A percentile compares a stretch with the other conserved stretches of the same genome.
Conservation (phyloP, 495 filamentous ascomycete genomes). For the Penicillium waksmanii region DNA sequence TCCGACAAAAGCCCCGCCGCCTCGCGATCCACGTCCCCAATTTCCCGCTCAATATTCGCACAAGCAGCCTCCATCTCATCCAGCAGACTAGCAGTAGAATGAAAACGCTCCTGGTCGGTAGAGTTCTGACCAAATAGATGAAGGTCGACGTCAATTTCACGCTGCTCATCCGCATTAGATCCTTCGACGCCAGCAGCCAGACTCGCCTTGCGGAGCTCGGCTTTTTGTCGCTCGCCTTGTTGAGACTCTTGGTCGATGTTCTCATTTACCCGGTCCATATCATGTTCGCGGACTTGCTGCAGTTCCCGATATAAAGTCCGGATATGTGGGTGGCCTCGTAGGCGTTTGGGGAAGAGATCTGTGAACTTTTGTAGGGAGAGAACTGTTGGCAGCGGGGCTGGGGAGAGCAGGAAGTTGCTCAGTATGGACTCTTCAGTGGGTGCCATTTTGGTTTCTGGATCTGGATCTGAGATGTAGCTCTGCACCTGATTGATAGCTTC, state of each 20-base stretch:
- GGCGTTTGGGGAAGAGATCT: conserved; percentile 70
- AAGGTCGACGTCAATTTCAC: conserved; percentile 72
- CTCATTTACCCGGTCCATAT: conserved; percentile 67
- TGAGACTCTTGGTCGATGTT: conserved; percentile 71
- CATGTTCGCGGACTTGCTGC: conserved; percentile 68
- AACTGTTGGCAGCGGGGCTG: conserved; percentile 71
- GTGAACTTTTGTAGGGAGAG: conserved; percentile 76
- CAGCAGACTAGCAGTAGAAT: conserved; percentile 67
- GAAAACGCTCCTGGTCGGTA: conserved; percentile 43
- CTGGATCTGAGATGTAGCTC: neutral
- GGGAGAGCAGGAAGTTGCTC: conserved; percentile 74
- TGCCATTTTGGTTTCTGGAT: conserved; percentile 47
- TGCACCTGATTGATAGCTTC: neutral
- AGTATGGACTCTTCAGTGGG: conserved; percentile 74
- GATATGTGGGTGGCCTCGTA: conserved; percentile 72
- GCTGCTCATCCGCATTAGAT: conserved; percentile 59
- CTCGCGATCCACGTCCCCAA: conserved; percentile 64
- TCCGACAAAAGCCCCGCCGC: conserved; percentile 61
- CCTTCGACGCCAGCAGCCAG: conserved; percentile 58
- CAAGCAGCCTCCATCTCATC: conserved; percentile 69
- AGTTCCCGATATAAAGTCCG: conserved; percentile 78
- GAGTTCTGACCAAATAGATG: conserved; percentile 68
- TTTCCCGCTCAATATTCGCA: conserved; percentile 66
- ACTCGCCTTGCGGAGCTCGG: conserved; percentile 59
- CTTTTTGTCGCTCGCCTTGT: conserved; percentile 63